phyloP scores from a whole-genome alignment of 768 basidiomycete species.

The Hebeloma cylindrosporum region DNA sequence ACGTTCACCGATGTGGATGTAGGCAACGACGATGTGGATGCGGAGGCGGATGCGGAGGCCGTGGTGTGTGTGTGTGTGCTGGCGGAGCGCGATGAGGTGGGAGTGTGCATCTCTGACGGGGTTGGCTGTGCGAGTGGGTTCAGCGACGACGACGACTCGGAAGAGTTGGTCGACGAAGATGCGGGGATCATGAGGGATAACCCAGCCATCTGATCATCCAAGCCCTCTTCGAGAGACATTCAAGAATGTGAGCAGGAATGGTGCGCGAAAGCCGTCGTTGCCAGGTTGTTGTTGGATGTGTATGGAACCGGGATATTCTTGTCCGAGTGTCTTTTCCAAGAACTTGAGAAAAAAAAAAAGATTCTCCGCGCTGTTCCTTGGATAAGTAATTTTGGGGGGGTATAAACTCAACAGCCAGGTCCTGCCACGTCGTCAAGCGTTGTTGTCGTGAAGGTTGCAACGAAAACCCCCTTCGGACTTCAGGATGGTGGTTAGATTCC shows the following conservation, averaged over 20 bases:
- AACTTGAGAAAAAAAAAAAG: too few species aligned
- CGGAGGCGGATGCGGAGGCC: conserved; percentile 1
- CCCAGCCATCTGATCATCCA: neutral
- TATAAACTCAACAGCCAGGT: too few species aligned
- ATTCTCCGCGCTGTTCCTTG: too few species aligned
- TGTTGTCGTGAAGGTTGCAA: too few species aligned
- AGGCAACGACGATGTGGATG: conserved; percentile 19
- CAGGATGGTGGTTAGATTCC: too few species aligned
- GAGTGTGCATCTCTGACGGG: conserved; percentile 6
- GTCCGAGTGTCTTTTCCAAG: too few species aligned
- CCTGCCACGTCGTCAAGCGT: too few species aligned
- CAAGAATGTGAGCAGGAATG: neutral
- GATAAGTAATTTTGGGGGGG: too few species aligned
- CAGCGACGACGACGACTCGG: conserved; percentile 19
- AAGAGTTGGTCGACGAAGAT: conserved; percentile 1
- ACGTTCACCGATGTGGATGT: conserved; percentile 16
- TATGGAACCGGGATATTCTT: neutral
- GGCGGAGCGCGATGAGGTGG: conserved; percentile 10
- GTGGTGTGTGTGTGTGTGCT: conserved; percentile 11
- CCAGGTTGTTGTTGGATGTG: neutral
- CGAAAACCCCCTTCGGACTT: too few species aligned
- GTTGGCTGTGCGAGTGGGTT: conserved; percentile 14
- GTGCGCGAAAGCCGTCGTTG: too few species aligned
- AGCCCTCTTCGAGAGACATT: neutral
- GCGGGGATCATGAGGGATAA: neutral